phyloP scores from a whole-genome alignment of 2,329 filamentous ascomycete species.

The Mycosphaerelloides madeirae region DNA sequence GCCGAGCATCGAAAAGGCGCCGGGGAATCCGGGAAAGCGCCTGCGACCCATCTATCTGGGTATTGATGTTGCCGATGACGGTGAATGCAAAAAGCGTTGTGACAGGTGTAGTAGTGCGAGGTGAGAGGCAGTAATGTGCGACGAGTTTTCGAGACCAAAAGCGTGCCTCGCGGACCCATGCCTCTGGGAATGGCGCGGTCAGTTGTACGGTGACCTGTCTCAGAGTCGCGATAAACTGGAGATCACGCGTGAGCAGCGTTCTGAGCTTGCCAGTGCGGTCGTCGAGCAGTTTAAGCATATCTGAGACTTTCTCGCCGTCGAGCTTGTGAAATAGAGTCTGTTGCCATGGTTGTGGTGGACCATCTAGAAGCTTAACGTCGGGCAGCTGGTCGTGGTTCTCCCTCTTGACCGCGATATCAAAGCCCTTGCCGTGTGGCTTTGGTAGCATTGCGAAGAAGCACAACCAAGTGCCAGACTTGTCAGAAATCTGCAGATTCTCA shows the following conservation, averaged over 20 bases:
- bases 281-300: conserved; percentile 22
- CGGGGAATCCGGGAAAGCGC: conserved; percentile 36
- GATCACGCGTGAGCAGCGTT: conserved; percentile 22
- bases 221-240: conserved; percentile 35
- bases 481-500: conserved; percentile 35
- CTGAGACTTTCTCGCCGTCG: conserved; percentile 23
- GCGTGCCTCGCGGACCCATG: conserved; percentile 39
- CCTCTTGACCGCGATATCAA: conserved; percentile 43
- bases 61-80: conserved; percentile 31
- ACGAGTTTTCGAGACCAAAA: conserved; percentile 41
- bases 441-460: conserved; percentile 34
- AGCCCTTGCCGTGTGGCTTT: conserved; percentile 31
- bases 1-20: conserved; percentile 42
- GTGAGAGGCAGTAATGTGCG: conserved; percentile 28
- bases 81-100: conserved; percentile 44
- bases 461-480: conserved; percentile 39
- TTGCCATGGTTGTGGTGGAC: conserved; percentile 31
- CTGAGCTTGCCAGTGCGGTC: conserved; percentile 18
- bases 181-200: conserved; percentile 33
- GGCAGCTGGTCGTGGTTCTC: conserved; percentile 40
- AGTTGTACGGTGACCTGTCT: conserved; percentile 29
- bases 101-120: conserved; percentile 22
- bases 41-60: conserved; percentile 24
- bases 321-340: conserved; percentile 32
- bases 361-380: conserved; percentile 38